Base-by-base conservation (phyloP, 805 yeast genomes). In the Hanseniaspora lachancei region DNA sequence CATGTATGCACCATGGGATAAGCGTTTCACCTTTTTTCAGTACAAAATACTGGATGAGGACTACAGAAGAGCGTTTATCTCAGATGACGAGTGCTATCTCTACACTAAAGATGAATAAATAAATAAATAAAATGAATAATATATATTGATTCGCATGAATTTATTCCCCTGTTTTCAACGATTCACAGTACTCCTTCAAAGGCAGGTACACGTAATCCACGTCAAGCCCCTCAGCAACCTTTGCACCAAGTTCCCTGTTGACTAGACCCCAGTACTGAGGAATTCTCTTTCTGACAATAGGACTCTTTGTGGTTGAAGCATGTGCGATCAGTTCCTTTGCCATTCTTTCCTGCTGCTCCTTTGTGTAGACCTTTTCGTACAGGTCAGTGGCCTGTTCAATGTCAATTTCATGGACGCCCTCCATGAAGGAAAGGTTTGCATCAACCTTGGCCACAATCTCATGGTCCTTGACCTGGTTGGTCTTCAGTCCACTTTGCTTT, bases 381-480 rank as follows among this genome's bases (percentile, higher is more conserved):
- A 74, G 62, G 0, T 64, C 70, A 61, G 77, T 67, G 50, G 78
- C 77, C 60, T 75, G 78, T 60, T 75, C 78, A 38, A 73, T 62
- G 63, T 75, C 79, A 24, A 72, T 61, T 49, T 73, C 76, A 34
- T 70, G 62, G 23, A 74, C 62, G 16, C 77, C 77, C 36, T 70
- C 68, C 56, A 73, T 63, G 61, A 66, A 72, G 55, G 65, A 68
- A 59, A 68, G 72, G 27, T 66, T 61, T 10, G 49, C 46, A 47
- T 64, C 66, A 35, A 71, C 66, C 57, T 67, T 68, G 39, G 64
- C 64, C 66, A 73, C 69, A 47, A 72, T 63, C 27, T 46, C 46
- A 32, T 57, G 59, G 27, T 64, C 65, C 55, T 64, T 60, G 21
- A 63, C 59, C 34, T 66, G 58, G 27, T 59, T 57, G 32, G 64